phyloP scores from a whole-genome alignment of 306 rosid species.

The Cercis canadensis region DNA sequence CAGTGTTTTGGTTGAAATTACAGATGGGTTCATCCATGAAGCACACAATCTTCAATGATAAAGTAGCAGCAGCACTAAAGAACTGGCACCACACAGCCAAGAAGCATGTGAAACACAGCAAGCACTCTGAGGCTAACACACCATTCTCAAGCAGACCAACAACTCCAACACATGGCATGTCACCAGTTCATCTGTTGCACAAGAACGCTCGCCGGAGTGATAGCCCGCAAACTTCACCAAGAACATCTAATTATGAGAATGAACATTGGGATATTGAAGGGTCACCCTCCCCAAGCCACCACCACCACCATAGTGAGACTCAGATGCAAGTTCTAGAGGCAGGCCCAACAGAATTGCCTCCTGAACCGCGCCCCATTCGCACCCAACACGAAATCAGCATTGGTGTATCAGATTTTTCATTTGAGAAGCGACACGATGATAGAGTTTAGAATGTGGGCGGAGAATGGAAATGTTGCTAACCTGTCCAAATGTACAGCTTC shows the following conservation, averaged over 20 bases:
- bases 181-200: slow-evolving; percentile 73
- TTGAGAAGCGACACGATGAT: slow-evolving; percentile 32
- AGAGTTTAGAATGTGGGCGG: neutral
- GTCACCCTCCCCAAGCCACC: slow-evolving; percentile 39
- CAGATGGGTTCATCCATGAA: slow-evolving; percentile 87
- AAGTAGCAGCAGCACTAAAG: slow-evolving; percentile 63
- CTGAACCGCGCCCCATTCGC: neutral
- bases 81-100: slow-evolving; percentile 66
- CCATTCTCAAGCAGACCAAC: slow-evolving; percentile 66
- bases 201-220: slow-evolving; percentile 39
- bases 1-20: neutral
- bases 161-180: slow-evolving; percentile 62
- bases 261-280: slow-evolving; percentile 52
- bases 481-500: slow-evolving; percentile 21
- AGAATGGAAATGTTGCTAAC: neutral
- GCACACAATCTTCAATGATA: slow-evolving; percentile 65
- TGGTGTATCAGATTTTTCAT: slow-evolving; percentile 47
- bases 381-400: slow-evolving; percentile 46
- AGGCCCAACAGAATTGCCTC: slow-evolving; percentile 35
- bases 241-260: slow-evolving; percentile 45
- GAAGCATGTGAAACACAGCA: slow-evolving; percentile 45
- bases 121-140: slow-evolving; percentile 48
- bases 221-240: slow-evolving; percentile 49
- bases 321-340: slow-evolving; percentile 39
- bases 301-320: slow-evolving; percentile 9